Percentiles rank a stretch among this genome's conserved stretches.
Evolutionary conservation across 306 rosid genomes (phyloP).

Genomic region (Fagus sylvatica): DNA sequence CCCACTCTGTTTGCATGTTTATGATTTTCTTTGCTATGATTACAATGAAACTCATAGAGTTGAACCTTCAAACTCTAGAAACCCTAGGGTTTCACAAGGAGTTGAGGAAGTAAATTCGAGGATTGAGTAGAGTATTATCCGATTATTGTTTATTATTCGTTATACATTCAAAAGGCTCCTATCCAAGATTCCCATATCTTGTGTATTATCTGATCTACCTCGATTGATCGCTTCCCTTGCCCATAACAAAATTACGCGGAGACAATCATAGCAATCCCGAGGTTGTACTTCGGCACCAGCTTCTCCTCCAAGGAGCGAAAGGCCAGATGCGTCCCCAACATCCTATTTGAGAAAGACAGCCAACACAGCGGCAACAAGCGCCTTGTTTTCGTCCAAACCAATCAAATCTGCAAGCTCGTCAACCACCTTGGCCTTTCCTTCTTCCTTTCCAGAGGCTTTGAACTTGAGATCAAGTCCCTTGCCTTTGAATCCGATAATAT

Average conservation of each 20-base stretch:
- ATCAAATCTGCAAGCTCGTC: constrained; percentile 83
- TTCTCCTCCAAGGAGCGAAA: constrained; percentile 70
- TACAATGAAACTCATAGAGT: too few species aligned
- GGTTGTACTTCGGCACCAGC: constrained; percentile 60
- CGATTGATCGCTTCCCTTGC: too few species aligned
- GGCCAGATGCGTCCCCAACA: constrained; percentile 79
- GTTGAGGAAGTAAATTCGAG: too few species aligned
- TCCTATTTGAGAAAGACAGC: constrained; percentile 79
- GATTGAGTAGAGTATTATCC: too few species aligned
- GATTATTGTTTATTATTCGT: too few species aligned
- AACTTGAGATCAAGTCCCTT: constrained; percentile 55
- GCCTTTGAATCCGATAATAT: constrained; percentile 42
- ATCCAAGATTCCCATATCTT: too few species aligned
- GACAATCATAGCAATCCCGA: constrained; percentile 71
- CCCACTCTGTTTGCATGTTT: too few species aligned
- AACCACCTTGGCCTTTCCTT: constrained; percentile 66
- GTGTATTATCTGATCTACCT: too few species aligned
- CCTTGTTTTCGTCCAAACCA: constrained; percentile 72
- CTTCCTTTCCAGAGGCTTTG: constrained; percentile 82
- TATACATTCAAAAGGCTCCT: too few species aligned
- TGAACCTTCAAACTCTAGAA: too few species aligned
- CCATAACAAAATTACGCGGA: constrained; percentile 78
- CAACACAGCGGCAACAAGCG: constrained; percentile 91
- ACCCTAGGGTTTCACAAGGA: too few species aligned
- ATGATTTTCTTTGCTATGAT: too few species aligned